Base-by-base conservation (phyloP, 2,329 filamentous ascomycete genomes). In the Trichoderma sp. region DNA sequence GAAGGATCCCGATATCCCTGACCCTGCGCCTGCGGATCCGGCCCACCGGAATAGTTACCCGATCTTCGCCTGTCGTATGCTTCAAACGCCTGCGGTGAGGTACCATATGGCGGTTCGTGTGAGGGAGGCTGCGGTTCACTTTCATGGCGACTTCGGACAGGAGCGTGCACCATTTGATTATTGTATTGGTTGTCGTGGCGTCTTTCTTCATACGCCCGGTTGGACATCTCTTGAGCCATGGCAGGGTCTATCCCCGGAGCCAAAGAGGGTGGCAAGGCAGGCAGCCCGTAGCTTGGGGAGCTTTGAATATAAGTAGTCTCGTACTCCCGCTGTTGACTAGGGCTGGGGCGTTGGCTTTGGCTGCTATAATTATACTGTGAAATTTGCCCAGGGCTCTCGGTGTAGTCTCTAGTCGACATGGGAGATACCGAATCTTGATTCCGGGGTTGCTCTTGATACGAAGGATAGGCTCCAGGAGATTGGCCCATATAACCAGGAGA, bases 171-270 rank as follows among this genome's bases (percentile, higher is more conserved):
- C 75, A 74, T 79, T 58, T 78, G 80, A 13, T 75, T 73, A 37
- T 82, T 81, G 71, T 87, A 83, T 63, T 83, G 81, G 52, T 81
- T 77, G 29, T 84, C 82, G 31, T 81, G 79, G 8, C 84, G 83
- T 27, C 55, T 24, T 29, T 88, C 87, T 58, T 87, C 83, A 57
- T 87, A 83, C 60, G 87, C 84, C n/a, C 85, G 82, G 3, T 88
- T 85, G 1, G 85, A 81, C n/a, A 88, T 81, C 73, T 90, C 87
- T 66, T 85, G 83, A 0, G 86, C 83, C 43, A 89, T 78, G 21
- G 76, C 77, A 4, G 86, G 86, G 71, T 90, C 88, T 31, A 88
- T 81, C 4, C 88, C 88, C n/a, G 88, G 86, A 8, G 90, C 84
- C 27, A 91, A 79, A 4, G 87, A 87, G 1, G 86, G 76, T 5